Evolutionary conservation across 2,329 filamentous ascomycete genomes (phyloP), one percentile per base, ranked within the genome.

Genomic region (Metarhizium anisopliae): DNA sequence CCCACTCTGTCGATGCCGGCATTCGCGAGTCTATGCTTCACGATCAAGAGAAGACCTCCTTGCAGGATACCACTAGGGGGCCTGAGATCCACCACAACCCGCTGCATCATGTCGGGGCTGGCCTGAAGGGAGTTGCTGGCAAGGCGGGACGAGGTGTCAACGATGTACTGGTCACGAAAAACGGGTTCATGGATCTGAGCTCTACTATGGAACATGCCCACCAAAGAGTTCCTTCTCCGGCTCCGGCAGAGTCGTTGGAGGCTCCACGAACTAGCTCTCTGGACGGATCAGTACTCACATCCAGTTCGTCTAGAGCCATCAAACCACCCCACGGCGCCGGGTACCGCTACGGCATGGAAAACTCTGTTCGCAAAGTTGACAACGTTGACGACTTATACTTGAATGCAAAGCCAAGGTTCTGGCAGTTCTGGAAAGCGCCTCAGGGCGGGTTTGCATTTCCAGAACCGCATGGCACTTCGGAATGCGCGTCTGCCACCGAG

Each of bases 371-470:
- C 50, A 78, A 76, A 58, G 63, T 76, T 6, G 70, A 69, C 3
- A 74, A 81, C 51, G 63, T 77, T 43, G 74, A 80, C 3, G 75
- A 79, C 11, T 77, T 81, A 68, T 75, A 77, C 54, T 65, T 70
- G 53, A 71, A 70, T 5, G 73, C 77, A 10, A 70, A 74, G 30
- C 68, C 72, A 0, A 72, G 69, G 45, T 86, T 82, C 74, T 86
- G 80, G 72, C 70, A 86, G 58, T 86, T 86, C 57, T 86, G 83
- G 83, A 82, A 83, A 61, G 78, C 81, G 0, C 83, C 83, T 0
- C 69, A 77, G 2, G 83, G 83, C 29, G 80, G 79, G 2, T 86
- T 84, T 61, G 72, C 79, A 8, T 85, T 82, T 0, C 83, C 83
- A 0, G 70, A 85, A 1, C 83, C 83, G 0, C 82, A 85, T 53